phyloP scores from a whole-genome alignment of 495 filamentous ascomycete genomes.

The Staphylotrichum tortipilum region DNA sequence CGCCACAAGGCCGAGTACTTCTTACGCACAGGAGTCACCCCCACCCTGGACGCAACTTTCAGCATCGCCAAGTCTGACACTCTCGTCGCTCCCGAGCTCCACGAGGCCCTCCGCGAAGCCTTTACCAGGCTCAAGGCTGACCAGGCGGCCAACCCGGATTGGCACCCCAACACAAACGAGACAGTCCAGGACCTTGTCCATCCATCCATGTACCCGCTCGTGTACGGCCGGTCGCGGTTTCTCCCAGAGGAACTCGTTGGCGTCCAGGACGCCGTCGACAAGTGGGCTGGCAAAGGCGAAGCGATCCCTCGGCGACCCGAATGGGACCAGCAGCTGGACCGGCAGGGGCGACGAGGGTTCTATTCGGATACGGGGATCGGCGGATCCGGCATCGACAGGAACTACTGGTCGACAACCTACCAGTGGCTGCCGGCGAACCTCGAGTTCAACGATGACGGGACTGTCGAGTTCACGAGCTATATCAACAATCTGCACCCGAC shows the following conservation, averaged over 20 bases:
- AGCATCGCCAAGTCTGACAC: slow-evolving; percentile 25
- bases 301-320: slow-evolving; percentile 17
- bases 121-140: slow-evolving; percentile 32
- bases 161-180: slow-evolving; percentile 48
- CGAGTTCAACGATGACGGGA: slow-evolving; percentile 30
- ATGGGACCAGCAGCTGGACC: background rate
- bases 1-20: slow-evolving; percentile 13
- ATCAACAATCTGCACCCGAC: slow-evolving; percentile 58
- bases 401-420: slow-evolving; percentile 39
- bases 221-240: slow-evolving; percentile 29
- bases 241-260: slow-evolving; percentile 23
- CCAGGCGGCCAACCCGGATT: slow-evolving; percentile 43
- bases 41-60: slow-evolving; percentile 19
- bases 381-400: slow-evolving; percentile 3
- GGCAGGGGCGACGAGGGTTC: background rate
- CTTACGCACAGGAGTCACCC: slow-evolving; percentile 25
- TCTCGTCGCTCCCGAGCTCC: slow-evolving; percentile 14
- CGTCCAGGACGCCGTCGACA: slow-evolving; percentile 22
- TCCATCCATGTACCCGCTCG: slow-evolving; percentile 53
- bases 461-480: slow-evolving; percentile 60
- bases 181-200: slow-evolving; percentile 55
- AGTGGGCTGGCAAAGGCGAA: slow-evolving; percentile 24
- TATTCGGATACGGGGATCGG: slow-evolving; percentile 6
- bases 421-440: slow-evolving; percentile 59
- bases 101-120: slow-evolving; percentile 5